Evolutionary conservation across 768 basidiomycete genomes (phyloP).

Genomic region (Gyrodon lividus): DNA sequence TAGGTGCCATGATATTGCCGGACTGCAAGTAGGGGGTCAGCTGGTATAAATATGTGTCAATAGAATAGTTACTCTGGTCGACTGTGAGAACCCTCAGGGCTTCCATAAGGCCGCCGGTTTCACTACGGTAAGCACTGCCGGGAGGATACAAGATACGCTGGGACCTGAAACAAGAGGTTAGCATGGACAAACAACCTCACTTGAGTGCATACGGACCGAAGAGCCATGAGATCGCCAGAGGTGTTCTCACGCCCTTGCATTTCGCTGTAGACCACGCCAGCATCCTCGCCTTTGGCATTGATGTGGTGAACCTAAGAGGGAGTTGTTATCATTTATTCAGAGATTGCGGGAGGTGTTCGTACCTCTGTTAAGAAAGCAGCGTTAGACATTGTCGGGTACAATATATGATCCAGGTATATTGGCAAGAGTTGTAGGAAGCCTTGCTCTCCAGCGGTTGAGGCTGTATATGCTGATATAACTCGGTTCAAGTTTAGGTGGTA

Average conservation of each 20-base stretch:
- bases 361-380: constrained; percentile 76
- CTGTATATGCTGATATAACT: constrained; percentile 68
- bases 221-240: constrained; percentile 84
- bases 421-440: constrained; percentile 85
- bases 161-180: constrained; percentile 42
- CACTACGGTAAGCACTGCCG: constrained; percentile 88
- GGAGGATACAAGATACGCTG: constrained; percentile 81
- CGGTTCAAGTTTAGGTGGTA: background rate
- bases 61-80: constrained; percentile 69
- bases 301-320: constrained; percentile 88
- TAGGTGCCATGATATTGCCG: constrained; percentile 84
- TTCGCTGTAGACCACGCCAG: constrained; percentile 95
- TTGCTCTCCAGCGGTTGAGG: constrained; percentile 92
- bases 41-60: constrained; percentile 1
- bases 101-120: constrained; percentile 96
- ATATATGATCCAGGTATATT: constrained; percentile 93
- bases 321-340: constrained; percentile 3
- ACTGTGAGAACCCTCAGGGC: constrained; percentile 81
- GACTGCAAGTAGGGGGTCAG: constrained; percentile 50
- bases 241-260: constrained; percentile 98
- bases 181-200: background rate
- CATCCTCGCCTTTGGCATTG: constrained; percentile 84
- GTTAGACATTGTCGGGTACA: constrained; percentile 92
- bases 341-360: constrained; percentile 4
- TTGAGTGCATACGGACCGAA: constrained; percentile 51